A percentile compares a stretch with the other conserved stretches of the same genome.
phyloP scores from a whole-genome alignment of 345 rosid species.

The Eucalyptus decipiens region DNA sequence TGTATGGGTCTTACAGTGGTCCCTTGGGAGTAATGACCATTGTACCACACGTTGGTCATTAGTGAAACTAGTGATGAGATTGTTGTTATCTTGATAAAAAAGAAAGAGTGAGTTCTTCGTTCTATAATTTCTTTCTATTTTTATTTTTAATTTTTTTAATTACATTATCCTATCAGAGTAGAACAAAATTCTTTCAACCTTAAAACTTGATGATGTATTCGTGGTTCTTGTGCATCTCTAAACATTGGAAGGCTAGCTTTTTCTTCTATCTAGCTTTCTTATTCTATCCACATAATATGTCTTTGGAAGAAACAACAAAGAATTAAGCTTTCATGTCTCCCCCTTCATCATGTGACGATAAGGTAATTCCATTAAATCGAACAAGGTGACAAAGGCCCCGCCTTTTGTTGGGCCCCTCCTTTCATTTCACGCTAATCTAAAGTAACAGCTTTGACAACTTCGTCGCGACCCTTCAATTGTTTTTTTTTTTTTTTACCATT shows the following conservation, averaged over 20 bases:
- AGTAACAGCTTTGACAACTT: background rate
- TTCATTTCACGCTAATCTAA: background rate
- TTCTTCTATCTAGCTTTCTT: background rate
- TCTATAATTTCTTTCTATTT: background rate
- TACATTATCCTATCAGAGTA: background rate
- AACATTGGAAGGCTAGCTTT: background rate
- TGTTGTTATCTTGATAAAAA: background rate
- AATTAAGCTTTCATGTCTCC: background rate
- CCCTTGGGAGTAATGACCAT: background rate
- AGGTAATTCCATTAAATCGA: background rate
- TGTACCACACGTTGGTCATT: background rate
- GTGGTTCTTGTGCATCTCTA: background rate
- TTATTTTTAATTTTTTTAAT: background rate
- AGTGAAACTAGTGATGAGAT: background rate
- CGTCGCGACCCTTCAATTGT: background rate
- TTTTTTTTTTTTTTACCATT: background rate
- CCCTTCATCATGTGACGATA: rapidly evolving
- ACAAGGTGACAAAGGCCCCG: background rate
- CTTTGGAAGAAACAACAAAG: background rate
- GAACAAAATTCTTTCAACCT: background rate
- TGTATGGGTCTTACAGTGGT: background rate
- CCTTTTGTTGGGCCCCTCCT: background rate
- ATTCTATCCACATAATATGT: background rate
- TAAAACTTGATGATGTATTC: background rate
- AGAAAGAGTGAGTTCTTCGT: background rate